A percentile compares a stretch with the other conserved stretches of the same genome.
Conservation (phyloP, 1,284 basidiomycete species). For the Sporisorium sorghi region DNA sequence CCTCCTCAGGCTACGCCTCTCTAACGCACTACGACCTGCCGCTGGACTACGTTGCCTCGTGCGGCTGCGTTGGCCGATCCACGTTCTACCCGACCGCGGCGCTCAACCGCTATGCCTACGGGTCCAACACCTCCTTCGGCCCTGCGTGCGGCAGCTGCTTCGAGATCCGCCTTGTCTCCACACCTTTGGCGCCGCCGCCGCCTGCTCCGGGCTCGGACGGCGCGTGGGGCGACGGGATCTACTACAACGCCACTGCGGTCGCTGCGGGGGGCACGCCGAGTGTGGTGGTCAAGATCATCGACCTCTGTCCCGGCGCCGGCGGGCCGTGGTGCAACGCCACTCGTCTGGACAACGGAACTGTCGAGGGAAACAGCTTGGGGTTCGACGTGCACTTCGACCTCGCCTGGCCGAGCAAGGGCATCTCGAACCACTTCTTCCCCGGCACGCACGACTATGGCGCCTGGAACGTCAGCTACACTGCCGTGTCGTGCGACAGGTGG, state of each 20-base stretch:
- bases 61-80: conserved; percentile 55
- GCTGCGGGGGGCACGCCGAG: conserved; percentile 35
- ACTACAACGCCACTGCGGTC: conserved; percentile 27
- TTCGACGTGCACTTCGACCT: conserved; percentile 61
- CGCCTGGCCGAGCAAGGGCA: conserved; percentile 56
- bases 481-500: conserved; percentile 55
- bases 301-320: conserved; percentile 51
- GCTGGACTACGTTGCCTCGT: conserved; percentile 54
- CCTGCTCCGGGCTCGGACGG: conserved; percentile 20
- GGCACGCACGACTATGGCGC: conserved; percentile 58
- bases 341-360: conserved; percentile 17
- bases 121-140: conserved; percentile 54
- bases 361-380: conserved; percentile 46
- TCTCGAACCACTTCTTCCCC: conserved; percentile 54
- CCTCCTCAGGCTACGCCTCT: conserved; percentile 47
- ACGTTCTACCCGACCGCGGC: conserved; percentile 58
- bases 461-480: conserved; percentile 53
- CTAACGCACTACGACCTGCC: conserved; percentile 63
- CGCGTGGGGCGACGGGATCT: conserved; percentile 52
- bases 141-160: conserved; percentile 56
- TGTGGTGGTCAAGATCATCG: conserved; percentile 58
- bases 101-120: conserved; percentile 52
- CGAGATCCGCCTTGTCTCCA: conserved; percentile 48
- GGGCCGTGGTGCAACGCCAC: conserved; percentile 58
- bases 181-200: conserved; percentile 45